Conservation (phyloP, 1,284 basidiomycete species). For the Pterulicium gracile region DNA sequence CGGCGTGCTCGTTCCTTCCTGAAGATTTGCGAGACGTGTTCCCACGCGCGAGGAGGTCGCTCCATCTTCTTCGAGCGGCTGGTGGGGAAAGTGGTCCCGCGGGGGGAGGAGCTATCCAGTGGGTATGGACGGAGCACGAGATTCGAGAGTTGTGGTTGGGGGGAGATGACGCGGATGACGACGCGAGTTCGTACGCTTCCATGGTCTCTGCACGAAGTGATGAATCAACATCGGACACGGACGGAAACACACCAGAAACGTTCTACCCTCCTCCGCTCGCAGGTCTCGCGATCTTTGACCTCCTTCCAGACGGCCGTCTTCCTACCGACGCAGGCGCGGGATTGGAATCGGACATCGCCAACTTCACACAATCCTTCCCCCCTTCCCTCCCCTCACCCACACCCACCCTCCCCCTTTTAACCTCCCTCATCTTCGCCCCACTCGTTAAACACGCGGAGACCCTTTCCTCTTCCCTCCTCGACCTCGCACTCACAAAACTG, state of each 20-base stretch:
- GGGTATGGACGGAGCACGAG: slow-evolving; percentile 55
- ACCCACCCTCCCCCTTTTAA: slow-evolving; percentile 50
- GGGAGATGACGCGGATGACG: too few species aligned
- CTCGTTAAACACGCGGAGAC: slow-evolving; percentile 43
- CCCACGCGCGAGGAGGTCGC: slow-evolving; percentile 51
- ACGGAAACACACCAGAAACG: too few species aligned
- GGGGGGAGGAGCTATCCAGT: slow-evolving; percentile 29
- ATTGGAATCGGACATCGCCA: slow-evolving; percentile 20
- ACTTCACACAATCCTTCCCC: slow-evolving; percentile 50
- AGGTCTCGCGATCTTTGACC: slow-evolving; percentile 49
- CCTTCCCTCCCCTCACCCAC: slow-evolving; percentile 43
- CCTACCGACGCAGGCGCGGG: slow-evolving; percentile 18
- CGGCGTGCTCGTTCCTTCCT: slow-evolving; percentile 40
- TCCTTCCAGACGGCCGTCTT: slow-evolving; percentile 43
- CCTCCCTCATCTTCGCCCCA: slow-evolving; percentile 44
- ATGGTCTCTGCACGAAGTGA: too few species aligned
- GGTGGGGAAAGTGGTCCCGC: slow-evolving; percentile 22
- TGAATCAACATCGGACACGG: too few species aligned
- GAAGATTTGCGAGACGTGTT: slow-evolving; percentile 35
- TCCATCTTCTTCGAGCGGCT: slow-evolving; percentile 50
- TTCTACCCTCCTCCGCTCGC: slow-evolving; percentile 26
- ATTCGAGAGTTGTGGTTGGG: slow-evolving; percentile 29
- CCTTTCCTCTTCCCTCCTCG: slow-evolving; percentile 51
- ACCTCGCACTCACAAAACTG: slow-evolving; percentile 46
- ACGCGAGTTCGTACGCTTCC: too few species aligned